phyloP scores from a whole-genome alignment of 140 eudicot species.

The Stevia rebaudiana region DNA sequence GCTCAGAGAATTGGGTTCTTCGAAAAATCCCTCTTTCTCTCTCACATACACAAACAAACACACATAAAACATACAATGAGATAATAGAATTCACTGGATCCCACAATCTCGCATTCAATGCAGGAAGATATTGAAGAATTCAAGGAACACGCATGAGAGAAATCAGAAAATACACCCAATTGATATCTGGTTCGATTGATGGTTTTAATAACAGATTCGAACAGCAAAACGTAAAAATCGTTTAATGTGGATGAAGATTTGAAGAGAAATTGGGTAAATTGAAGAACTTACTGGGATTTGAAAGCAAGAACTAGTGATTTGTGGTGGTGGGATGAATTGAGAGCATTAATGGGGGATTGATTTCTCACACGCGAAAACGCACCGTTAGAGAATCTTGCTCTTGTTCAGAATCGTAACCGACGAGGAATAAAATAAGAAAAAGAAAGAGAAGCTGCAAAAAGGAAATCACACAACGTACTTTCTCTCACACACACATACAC shows the following conservation, averaged over 20 bases:
- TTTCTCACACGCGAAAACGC: constrained; percentile 21
- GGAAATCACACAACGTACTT: background rate
- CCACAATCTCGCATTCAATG: constrained; percentile 13
- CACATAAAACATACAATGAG: constrained; percentile 2
- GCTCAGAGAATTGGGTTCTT: constrained; percentile 18
- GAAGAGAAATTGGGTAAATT: background rate
- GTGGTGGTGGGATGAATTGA: constrained; percentile 5
- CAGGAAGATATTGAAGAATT: constrained; percentile 7
- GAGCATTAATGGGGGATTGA: constrained; percentile 14
- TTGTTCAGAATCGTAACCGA: constrained; percentile 28
- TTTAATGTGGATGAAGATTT: background rate
- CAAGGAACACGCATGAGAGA: background rate
- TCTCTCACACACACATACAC: background rate
- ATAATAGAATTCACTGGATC: constrained; percentile 1
- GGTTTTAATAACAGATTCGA: background rate
- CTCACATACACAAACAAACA: background rate
- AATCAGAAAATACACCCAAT: background rate
- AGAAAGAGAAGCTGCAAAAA: constrained; percentile 21
- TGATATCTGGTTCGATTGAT: background rate
- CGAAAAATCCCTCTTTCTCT: background rate
- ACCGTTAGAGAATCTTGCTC: constrained; percentile 18
- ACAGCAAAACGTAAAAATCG: background rate
- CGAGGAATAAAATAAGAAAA: constrained; percentile 25
- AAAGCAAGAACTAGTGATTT: background rate
- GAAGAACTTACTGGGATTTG: constrained; percentile 10